Base-by-base conservation (phyloP, 345 rosid genomes). In the Citrus reticulata region DNA sequence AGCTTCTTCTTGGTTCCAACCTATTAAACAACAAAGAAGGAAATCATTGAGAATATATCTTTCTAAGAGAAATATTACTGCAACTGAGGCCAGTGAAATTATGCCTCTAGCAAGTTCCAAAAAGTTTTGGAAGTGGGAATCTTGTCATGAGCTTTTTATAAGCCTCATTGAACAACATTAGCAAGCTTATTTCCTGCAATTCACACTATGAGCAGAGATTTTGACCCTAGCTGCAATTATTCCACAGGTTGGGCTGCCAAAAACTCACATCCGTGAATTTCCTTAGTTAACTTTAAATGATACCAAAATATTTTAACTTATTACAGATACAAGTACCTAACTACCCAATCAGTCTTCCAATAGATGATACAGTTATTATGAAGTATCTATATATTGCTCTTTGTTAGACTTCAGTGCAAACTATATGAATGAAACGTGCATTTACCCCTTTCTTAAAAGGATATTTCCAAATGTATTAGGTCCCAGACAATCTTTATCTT, bases 1-100 rank as follows among this genome's bases (percentile, higher is more conserved):
- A 76, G 81, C 84, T 65, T 84, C 85, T 85, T 85, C 85, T 79
- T 27, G 68, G 83, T 78, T 81, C 72, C 74, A 75, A 71, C 83
- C 80, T 29, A 73, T 58, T 74, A 79, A 76, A 80, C 32, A 79
- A 73, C 80, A 81, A 80, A 80, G 40, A 46, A 29, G 16, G 75
- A 74, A 65, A 78, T 71, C 27, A 57, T 16, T 29, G 22, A 54
- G 58, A 54, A 54, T 54, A 17, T 54, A 54, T 17, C 58, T 54
- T 17, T 19, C 58, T 19, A 54, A 54, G 58, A 19, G 58, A 17
- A 54, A 17, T 54, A 19, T 17, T 54, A 54, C 71, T 27, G 67
- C 40, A 73, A 59, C 46, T 40, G 17, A 37, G 51, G 54, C 64
- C 61, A 70, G 80, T 81, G 61, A 70, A 77, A 72, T 61, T 61